phyloP scores from a whole-genome alignment of 345 rosid species.

The Melaleuca quinquenervia region DNA sequence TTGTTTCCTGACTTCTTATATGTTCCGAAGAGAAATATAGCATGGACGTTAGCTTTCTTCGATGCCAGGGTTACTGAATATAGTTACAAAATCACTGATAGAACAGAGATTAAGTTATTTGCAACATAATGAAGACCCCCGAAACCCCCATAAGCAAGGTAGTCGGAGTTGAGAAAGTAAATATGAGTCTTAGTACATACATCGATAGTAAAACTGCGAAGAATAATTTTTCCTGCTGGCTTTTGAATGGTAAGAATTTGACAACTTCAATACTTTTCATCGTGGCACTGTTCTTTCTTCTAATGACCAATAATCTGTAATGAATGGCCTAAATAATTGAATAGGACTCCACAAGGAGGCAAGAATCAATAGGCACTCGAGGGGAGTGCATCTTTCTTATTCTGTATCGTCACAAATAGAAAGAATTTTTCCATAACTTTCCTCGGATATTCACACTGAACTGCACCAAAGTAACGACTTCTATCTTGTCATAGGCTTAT shows the following conservation, averaged over 20 bases:
- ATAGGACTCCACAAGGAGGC: not conserved
- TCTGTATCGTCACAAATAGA: not conserved
- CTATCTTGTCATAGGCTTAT: conserved; percentile 52
- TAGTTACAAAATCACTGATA: not conserved
- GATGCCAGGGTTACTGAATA: not conserved
- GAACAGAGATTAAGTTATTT: not conserved
- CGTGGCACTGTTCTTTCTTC: not conserved
- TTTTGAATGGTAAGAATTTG: not conserved
- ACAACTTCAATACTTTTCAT: not conserved
- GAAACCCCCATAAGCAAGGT: not conserved
- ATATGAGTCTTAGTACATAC: not conserved
- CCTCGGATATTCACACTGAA: not conserved
- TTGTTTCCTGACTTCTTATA: not conserved
- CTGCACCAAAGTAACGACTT: not conserved
- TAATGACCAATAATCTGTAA: not conserved
- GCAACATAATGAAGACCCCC: not conserved
- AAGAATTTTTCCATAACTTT: not conserved
- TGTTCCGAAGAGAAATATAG: not conserved
- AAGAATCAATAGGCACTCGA: conserved; percentile 13
- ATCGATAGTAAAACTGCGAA: not conserved
- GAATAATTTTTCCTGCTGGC: not conserved
- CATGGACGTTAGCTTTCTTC: not conserved
- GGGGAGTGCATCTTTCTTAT: conserved; percentile 15
- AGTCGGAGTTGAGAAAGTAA: not conserved
- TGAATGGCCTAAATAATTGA: not conserved